Conservation (phyloP, 2,329 filamentous ascomycete genomes). For the Fusarium sp. region DNA sequence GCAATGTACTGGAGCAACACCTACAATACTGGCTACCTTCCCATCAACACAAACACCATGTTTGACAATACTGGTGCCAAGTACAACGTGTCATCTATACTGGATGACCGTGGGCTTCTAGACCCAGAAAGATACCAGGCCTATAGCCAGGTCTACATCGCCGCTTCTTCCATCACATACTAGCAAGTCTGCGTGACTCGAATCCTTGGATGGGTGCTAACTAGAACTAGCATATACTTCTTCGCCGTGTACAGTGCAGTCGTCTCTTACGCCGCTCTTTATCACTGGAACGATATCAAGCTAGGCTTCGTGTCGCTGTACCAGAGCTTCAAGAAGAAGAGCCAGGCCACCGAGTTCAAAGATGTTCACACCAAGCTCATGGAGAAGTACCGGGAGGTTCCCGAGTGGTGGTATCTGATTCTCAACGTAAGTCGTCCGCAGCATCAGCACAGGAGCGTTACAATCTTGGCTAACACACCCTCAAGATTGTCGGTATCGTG, state of each 20-base stretch:
- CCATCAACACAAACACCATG: conserved; percentile 57
- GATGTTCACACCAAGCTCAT: conserved; percentile 56
- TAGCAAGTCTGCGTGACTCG: conserved; percentile 3
- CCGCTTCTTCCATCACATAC: conserved; percentile 34
- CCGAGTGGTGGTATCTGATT: conserved; percentile 56
- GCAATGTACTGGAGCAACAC: conserved; percentile 56
- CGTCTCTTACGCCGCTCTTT: conserved; percentile 49
- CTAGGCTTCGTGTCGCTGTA: conserved; percentile 43
- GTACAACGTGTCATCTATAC: conserved; percentile 56
- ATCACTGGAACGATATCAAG: conserved; percentile 49
- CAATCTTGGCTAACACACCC: not conserved
- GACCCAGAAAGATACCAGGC: conserved; percentile 49
- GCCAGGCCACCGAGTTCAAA: conserved; percentile 42
- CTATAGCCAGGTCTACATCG: conserved; percentile 48
- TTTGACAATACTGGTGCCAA: conserved; percentile 55
- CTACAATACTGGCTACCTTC: conserved; percentile 56
- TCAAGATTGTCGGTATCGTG: conserved; percentile 43
- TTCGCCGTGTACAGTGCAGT: conserved; percentile 46
- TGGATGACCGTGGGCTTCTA: conserved; percentile 49
- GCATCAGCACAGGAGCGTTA: fast-evolving
- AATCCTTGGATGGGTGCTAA: not conserved
- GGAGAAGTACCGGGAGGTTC: conserved; percentile 56
- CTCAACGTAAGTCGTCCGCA: conserved; percentile 21
- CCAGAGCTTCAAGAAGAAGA: conserved; percentile 24
- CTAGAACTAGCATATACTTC: conserved; percentile 21